phyloP scores from a whole-genome alignment of 139 green algal genomes.

The Coelastrella sp. region DNA sequence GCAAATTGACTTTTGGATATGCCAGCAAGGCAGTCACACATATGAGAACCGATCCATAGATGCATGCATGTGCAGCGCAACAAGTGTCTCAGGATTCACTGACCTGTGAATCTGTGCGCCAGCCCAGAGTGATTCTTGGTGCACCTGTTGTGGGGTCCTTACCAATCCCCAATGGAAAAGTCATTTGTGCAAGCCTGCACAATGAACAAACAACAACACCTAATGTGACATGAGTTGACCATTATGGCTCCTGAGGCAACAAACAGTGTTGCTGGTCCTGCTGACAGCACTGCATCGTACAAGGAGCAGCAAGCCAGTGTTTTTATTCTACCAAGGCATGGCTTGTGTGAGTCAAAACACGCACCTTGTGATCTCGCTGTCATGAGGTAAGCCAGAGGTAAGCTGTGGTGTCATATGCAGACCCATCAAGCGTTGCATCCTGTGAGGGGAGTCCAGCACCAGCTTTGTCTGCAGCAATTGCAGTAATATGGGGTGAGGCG shows the following conservation, averaged over 20 bases:
- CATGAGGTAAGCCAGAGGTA: background rate
- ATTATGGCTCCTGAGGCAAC: no score
- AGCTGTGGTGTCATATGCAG: background rate
- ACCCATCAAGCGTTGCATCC: slow-evolving; percentile 41
- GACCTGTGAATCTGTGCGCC: slow-evolving; percentile 38
- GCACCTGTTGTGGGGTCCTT: slow-evolving; percentile 31
- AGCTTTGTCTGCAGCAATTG: slow-evolving; percentile 21
- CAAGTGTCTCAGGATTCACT: background rate
- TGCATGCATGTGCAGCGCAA: background rate
- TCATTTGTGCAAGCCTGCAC: slow-evolving; percentile 4
- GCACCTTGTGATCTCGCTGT: background rate
- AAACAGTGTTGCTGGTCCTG: no score
- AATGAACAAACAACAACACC: no score
- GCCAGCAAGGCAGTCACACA: no score
- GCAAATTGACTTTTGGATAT: no score
- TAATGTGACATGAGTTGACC: no score
- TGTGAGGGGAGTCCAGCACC: slow-evolving; percentile 38
- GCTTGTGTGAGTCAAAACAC: background rate
- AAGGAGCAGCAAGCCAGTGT: no score
- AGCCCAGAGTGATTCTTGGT: slow-evolving; percentile 21
- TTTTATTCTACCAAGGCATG: no score
- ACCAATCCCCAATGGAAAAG: slow-evolving; percentile 30
- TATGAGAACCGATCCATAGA: no score
- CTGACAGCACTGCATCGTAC: no score
- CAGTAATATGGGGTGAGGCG: no score